phyloP scores from a whole-genome alignment of 2,329 filamentous ascomycete genomes.

The Penicillium griseofulvum region DNA sequence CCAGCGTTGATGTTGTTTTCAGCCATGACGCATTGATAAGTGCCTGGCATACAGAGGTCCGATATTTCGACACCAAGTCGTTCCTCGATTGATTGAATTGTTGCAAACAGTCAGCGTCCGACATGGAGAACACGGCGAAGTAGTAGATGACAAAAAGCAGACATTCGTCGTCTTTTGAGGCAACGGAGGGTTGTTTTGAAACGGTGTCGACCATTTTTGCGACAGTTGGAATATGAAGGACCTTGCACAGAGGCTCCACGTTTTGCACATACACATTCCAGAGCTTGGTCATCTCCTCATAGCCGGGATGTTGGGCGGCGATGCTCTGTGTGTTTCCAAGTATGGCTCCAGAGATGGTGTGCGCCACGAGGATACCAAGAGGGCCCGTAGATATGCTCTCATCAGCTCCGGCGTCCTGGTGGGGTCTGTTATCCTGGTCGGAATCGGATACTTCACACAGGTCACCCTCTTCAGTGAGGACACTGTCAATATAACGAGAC shows the following conservation, averaged over 20 bases:
- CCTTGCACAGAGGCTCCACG: conserved; percentile 70
- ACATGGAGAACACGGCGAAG: conserved; percentile 19
- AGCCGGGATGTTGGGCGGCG: conserved; percentile 28
- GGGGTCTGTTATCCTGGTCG: conserved; percentile 2
- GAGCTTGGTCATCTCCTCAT: conserved; percentile 57
- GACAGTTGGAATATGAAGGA: conserved; percentile 68
- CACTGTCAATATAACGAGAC: conserved; percentile 45
- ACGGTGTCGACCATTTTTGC: conserved; percentile 65
- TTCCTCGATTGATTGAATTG: background rate
- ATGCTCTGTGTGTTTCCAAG: conserved; percentile 10
- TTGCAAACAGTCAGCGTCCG: conserved; percentile 10
- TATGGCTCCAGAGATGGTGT: background rate
- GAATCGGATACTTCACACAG: conserved; percentile 25
- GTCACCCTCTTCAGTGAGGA: conserved; percentile 29
- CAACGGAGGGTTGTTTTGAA: conserved; percentile 35
- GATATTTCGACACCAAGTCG: conserved; percentile 11
- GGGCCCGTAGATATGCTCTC: background rate
- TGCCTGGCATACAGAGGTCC: conserved; percentile 6
- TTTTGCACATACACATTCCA: conserved; percentile 75
- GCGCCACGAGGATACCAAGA: background rate
- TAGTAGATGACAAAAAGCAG: conserved; percentile 30
- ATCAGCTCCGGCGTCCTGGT: background rate
- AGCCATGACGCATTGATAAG: conserved; percentile 20
- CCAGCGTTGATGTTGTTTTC: conserved; percentile 13
- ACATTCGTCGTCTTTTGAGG: conserved; percentile 36